These are phyloP conservation scores for Harringtonia lauricola DNA, from an alignment of 2,329 filamentous ascomycete genomes.

Conservation along the genomic window DNA sequence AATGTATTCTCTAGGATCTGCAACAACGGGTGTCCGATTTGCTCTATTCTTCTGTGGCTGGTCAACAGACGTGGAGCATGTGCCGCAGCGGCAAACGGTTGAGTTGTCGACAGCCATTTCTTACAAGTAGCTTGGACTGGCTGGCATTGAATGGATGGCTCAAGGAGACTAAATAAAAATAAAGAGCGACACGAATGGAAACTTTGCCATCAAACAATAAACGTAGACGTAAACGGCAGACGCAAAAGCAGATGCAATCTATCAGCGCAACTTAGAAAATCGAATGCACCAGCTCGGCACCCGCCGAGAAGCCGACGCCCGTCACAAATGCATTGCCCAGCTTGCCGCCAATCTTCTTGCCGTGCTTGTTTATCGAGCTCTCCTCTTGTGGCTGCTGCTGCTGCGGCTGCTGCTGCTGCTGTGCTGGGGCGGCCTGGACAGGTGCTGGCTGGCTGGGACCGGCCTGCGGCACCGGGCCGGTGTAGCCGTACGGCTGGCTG, in stretches of 20 bases:
- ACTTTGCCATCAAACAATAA: not conserved
- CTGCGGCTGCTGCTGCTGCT: constrained; percentile 46
- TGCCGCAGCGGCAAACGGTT: no score
- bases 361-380: constrained; percentile 59
- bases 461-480: no score
- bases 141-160: no score
- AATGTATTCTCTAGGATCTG: no score
- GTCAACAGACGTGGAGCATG: no score
- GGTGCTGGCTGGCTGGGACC: not conserved
- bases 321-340: constrained; percentile 76
- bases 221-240: not conserved
- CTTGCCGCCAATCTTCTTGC: constrained; percentile 97
- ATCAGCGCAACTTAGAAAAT: constrained; percentile 55
- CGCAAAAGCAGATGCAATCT: not conserved
- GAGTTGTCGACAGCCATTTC: no score
- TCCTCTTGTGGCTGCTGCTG: constrained; percentile 30
- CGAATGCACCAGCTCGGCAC: constrained; percentile 79
- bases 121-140: no score
- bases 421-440: constrained; percentile 17
- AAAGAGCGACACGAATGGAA: no score
- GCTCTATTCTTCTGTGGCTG: no score
- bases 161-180: no score
- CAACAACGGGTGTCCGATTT: no score
- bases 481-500: not conserved
- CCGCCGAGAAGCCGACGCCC: constrained; percentile 84